Conservation (phyloP, 164 flowering plant species). For the Umbellularia californica region DNA sequence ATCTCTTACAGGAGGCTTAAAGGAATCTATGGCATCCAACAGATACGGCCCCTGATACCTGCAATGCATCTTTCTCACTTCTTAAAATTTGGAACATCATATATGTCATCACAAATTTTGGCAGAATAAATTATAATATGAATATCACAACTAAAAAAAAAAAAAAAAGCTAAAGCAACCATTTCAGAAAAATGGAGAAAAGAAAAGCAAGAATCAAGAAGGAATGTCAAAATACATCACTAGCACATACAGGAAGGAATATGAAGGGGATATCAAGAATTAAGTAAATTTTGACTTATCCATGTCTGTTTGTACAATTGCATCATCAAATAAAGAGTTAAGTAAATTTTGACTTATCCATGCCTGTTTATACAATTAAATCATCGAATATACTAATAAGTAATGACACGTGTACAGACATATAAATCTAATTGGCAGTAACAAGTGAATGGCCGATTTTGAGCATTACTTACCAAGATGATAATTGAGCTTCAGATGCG, state of each 20-base stretch:
- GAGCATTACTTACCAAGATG: slow-evolving; percentile 58
- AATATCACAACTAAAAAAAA: not conserved
- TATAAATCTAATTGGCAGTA: not conserved
- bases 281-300: too few species aligned
- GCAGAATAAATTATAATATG: too few species aligned
- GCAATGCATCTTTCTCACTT: slow-evolving; percentile 21
- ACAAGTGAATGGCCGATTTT: not conserved
- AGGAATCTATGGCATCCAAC: slow-evolving; percentile 78
- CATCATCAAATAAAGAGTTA: too few species aligned
- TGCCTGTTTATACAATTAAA: too few species aligned
- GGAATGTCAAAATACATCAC: too few species aligned
- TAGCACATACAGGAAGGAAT: too few species aligned
- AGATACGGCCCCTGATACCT: slow-evolving; percentile 78
- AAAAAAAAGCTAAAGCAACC: too few species aligned
- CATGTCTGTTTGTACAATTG: too few species aligned
- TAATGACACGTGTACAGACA: not conserved
- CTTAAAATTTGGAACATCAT: not conserved
- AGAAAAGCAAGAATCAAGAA: too few species aligned
- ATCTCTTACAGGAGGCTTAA: slow-evolving; percentile 76
- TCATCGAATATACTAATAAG: not conserved
- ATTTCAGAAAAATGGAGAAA: too few species aligned
- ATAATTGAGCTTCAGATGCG: slow-evolving; percentile 66
- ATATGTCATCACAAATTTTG: not conserved
- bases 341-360: too few species aligned
- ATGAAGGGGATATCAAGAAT: too few species aligned